Evolutionary conservation across 2,329 filamentous ascomycete genomes (phyloP).

Genomic region (Pseudogymnoascus sp.): DNA sequence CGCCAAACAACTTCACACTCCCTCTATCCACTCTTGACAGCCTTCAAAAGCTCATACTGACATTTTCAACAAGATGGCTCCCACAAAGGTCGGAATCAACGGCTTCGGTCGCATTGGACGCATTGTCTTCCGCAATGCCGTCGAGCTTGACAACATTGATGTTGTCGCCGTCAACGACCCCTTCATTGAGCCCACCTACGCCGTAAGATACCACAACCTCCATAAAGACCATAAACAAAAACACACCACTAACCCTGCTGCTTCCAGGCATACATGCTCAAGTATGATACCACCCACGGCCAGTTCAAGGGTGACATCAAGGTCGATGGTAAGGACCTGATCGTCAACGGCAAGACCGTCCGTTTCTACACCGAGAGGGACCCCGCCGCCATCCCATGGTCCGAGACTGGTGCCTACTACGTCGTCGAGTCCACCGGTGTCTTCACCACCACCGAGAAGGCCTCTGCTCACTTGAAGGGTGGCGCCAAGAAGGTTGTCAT

Average conservation of each 20-base stretch:
- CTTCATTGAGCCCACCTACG: constrained; percentile 97
- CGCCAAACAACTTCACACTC: neutral
- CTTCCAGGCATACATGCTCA: constrained; percentile 91
- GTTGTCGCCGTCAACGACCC: constrained; percentile 98
- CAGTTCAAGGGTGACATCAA: constrained; percentile 88
- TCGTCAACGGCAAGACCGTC: constrained; percentile 91
- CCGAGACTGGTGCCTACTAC: constrained; percentile 80
- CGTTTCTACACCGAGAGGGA: constrained; percentile 92
- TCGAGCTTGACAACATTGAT: constrained; percentile 82
- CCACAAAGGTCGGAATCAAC: constrained; percentile 88
- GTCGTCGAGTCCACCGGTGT: constrained; percentile 97
- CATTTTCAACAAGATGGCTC: constrained; percentile 38
- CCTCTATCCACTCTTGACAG: neutral
- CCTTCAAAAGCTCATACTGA: neutral
- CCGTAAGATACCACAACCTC: constrained; percentile 53
- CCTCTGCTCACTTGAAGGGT: constrained; percentile 85
- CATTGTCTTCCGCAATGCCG: constrained; percentile 97
- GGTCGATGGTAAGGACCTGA: constrained; percentile 60
- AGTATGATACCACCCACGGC: constrained; percentile 97
- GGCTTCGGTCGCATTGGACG: constrained; percentile 99
- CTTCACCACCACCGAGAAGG: constrained; percentile 98
- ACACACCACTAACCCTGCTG: constrained; percentile 16
- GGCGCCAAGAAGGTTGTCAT: constrained; percentile 98
- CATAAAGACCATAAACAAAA: neutral
- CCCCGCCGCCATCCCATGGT: constrained; percentile 85